These are phyloP conservation scores for Fusarium cicatricum DNA, from an alignment of 2,329 filamentous ascomycete genomes.

Conservation along the genomic window DNA sequence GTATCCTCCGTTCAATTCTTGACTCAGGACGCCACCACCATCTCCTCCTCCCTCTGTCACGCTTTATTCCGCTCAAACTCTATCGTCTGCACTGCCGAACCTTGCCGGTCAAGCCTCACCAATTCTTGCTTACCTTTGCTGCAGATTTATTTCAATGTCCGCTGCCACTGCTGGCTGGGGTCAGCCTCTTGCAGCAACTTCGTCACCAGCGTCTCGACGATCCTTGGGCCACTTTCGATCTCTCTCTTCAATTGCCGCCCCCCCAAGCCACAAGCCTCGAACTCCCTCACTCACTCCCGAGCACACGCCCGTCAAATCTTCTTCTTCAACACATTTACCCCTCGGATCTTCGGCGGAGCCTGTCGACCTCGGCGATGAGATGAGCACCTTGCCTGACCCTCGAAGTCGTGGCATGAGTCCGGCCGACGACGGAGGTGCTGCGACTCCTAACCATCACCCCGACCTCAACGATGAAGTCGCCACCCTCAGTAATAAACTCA, in stretches of 20 bases:
- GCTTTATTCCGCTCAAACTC: constrained; percentile 15
- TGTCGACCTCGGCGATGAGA: constrained; percentile 63
- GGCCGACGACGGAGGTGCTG: constrained; percentile 46
- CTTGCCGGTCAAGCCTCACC: constrained; percentile 10
- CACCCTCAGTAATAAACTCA: constrained; percentile 90
- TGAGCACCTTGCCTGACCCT: constrained; percentile 75
- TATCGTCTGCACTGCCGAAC: constrained; percentile 15
- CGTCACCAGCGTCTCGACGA: constrained; percentile 40
- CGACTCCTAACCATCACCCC: constrained; percentile 56
- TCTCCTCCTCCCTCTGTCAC: constrained; percentile 8
- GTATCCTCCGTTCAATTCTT: constrained; percentile 25
- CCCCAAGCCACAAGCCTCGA: constrained; percentile 49
- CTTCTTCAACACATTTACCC: constrained; percentile 48
- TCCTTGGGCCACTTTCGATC: constrained; percentile 61
- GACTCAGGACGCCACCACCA: constrained; percentile 21
- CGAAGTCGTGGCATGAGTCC: constrained; percentile 62
- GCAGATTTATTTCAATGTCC: constrained; percentile 57
- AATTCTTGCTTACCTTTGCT: constrained; percentile 25
- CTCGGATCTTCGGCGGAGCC: constrained; percentile 50
- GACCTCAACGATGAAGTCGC: constrained; percentile 79
- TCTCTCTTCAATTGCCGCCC: constrained; percentile 60
- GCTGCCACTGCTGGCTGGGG: constrained; percentile 61
- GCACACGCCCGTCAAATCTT: constrained; percentile 50
- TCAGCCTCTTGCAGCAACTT: constrained; percentile 48
- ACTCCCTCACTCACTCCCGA: constrained; percentile 48